Evolutionary conservation across 75 land plant genomes (phyloP).

Genomic region (Cryptomeria japonica): DNA sequence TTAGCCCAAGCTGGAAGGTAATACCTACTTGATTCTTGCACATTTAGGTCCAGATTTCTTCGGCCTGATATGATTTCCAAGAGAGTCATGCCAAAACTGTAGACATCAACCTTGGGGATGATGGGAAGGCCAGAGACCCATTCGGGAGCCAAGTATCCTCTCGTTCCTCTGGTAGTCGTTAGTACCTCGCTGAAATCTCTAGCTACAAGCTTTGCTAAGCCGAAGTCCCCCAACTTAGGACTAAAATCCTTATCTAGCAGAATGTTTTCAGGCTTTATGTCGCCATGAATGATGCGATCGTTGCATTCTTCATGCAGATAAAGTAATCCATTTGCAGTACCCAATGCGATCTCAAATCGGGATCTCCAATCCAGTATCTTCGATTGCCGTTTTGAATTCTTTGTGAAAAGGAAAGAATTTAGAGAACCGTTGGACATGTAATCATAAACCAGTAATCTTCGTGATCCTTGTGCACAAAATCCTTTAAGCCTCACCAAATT

Average conservation of each 20-base stretch:
- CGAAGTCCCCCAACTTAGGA: constrained; percentile 13
- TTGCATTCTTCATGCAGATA: constrained; percentile 30
- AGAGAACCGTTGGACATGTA: constrained; percentile 67
- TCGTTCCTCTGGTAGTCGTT: background rate
- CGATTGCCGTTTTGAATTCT: background rate
- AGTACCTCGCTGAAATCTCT: background rate
- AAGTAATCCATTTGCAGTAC: constrained; percentile 30
- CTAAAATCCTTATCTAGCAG: constrained; percentile 29
- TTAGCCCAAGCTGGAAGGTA: background rate
- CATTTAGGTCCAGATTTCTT: background rate
- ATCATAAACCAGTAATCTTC: constrained; percentile 57
- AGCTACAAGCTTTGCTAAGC: background rate
- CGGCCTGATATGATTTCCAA: background rate
- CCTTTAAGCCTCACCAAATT: constrained; percentile 66
- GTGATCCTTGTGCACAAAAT: constrained; percentile 52
- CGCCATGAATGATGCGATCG: constrained; percentile 28
- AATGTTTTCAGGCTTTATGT: constrained; percentile 43
- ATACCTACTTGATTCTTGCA: background rate
- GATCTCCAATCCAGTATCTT: constrained; percentile 19
- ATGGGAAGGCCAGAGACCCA: background rate
- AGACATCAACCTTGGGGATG: background rate
- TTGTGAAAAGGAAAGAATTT: constrained; percentile 37
- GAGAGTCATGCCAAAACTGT: background rate
- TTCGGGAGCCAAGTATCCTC: background rate
- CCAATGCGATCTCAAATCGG: constrained; percentile 25